A percentile compares a stretch with the other conserved stretches of the same genome.
Conservation (phyloP, 2,329 filamentous ascomycete species). For the Beauveria bassiana region DNA sequence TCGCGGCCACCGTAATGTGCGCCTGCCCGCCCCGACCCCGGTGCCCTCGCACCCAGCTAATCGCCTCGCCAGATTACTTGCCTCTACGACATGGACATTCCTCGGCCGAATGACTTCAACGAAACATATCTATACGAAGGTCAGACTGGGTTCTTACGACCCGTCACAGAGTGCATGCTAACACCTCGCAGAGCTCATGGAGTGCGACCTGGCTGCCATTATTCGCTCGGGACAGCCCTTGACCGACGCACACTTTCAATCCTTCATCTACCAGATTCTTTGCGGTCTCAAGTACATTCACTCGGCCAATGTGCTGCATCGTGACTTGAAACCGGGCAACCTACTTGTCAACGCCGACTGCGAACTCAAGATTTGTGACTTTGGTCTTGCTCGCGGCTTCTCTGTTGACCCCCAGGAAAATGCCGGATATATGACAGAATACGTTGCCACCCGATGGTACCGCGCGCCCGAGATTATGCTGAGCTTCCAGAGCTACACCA, state of each 20-base stretch:
- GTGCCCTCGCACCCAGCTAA: slow-evolving; percentile 26
- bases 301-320: slow-evolving; percentile 93
- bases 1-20: slow-evolving; percentile 77
- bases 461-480: slow-evolving; percentile 96
- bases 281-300: slow-evolving; percentile 99
- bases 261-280: slow-evolving; percentile 99
- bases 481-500: slow-evolving; percentile 99
- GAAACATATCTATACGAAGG: slow-evolving; percentile 98
- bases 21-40: slow-evolving; percentile 19
- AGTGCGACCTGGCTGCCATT: slow-evolving; percentile 95
- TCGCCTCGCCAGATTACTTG: slow-evolving; percentile 74
- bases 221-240: slow-evolving; percentile 94
- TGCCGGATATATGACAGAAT: slow-evolving; percentile 99
- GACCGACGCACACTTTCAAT: slow-evolving; percentile 98
- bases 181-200: slow-evolving; percentile 74
- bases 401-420: slow-evolving; percentile 97
- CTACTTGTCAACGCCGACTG: slow-evolving; percentile 97
- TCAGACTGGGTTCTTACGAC: slow-evolving; percentile 31
- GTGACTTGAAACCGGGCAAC: slow-evolving; percentile 95
- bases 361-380: slow-evolving; percentile 98
- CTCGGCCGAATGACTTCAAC: slow-evolving; percentile 94
- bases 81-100: slow-evolving; percentile 99
- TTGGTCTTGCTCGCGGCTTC: slow-evolving; percentile 92
- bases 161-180: not conserved
- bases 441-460: slow-evolving; percentile 96